Percentiles rank a stretch among this genome's conserved stretches.
These are phyloP conservation scores for Punica granatum DNA, from an alignment of 345 rosid species.

Conservation along the genomic window DNA sequence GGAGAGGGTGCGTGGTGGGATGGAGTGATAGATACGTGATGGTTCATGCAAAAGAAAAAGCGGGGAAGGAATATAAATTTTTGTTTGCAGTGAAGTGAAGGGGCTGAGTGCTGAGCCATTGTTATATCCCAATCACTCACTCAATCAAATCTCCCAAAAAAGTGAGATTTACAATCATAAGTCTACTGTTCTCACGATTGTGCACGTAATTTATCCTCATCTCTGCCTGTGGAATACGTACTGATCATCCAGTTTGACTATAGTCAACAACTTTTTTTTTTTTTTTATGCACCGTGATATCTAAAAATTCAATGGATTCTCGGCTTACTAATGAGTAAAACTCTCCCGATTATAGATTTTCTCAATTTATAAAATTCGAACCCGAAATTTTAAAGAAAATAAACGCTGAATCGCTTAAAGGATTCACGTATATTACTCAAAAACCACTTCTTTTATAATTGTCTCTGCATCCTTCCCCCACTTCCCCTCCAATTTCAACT, in stretches of 20 bases:
- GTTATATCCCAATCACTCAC: slow-evolving; percentile 3
- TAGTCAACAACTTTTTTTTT: background rate
- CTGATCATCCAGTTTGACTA: background rate
- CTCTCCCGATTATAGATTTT: no score
- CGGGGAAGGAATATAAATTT: background rate
- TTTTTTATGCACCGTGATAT: no score
- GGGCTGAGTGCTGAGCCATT: background rate
- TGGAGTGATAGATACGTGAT: background rate
- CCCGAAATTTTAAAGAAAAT: no score
- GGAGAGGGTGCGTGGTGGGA: background rate
- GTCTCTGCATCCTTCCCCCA: no score
- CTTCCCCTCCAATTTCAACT: no score
- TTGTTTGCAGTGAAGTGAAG: background rate
- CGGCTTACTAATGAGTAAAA: no score
- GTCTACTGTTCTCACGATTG: slow-evolving; percentile 1
- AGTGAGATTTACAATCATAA: background rate
- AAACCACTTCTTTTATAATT: no score
- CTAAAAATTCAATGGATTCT: no score
- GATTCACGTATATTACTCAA: no score
- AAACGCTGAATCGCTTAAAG: no score
- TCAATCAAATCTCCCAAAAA: slow-evolving; percentile 4
- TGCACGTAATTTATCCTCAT: background rate
- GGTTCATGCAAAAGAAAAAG: background rate
- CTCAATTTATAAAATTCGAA: no score
- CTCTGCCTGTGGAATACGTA: background rate